These are phyloP conservation scores for Aspergillus novoparasiticus DNA, from an alignment of 2,329 filamentous ascomycete species.

Conservation along the genomic window DNA sequence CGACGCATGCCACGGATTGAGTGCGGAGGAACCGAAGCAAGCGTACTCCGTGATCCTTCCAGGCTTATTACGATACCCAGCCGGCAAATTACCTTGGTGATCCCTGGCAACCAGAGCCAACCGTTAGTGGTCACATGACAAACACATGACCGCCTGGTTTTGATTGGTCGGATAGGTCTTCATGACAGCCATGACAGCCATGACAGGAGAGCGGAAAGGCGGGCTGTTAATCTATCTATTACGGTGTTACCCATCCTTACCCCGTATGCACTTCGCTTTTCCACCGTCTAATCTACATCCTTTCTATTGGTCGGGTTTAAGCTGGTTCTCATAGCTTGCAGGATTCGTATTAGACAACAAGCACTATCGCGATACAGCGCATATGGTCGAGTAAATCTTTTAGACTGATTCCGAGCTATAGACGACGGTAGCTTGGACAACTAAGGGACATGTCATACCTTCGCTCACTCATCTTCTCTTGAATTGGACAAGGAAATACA, in stretches of 20 bases:
- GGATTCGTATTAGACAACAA: not conserved
- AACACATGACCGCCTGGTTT: not conserved
- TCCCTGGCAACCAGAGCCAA: not conserved
- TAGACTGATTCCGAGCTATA: not conserved
- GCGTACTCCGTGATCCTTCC: not conserved
- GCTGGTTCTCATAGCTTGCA: no score
- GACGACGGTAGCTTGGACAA: not conserved
- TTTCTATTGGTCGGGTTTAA: not conserved
- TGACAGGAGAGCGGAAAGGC: no score
- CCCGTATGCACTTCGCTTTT: no score
- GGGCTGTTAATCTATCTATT: not conserved
- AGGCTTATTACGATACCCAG: not conserved
- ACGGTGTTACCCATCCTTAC: not conserved
- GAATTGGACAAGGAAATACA: not conserved
- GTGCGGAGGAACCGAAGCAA: not conserved
- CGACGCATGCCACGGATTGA: not conserved
- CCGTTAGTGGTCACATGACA: not conserved
- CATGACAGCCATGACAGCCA: no score
- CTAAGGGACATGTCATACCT: not conserved
- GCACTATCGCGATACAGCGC: not conserved
- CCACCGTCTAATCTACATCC: not conserved
- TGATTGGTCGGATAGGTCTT: no score
- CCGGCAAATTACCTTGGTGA: no score
- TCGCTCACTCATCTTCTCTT: not conserved
- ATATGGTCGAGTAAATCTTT: not conserved